These are phyloP conservation scores for Eucalyptus dawsonii DNA, from an alignment of 345 rosid genomes.

Conservation along the genomic window DNA sequence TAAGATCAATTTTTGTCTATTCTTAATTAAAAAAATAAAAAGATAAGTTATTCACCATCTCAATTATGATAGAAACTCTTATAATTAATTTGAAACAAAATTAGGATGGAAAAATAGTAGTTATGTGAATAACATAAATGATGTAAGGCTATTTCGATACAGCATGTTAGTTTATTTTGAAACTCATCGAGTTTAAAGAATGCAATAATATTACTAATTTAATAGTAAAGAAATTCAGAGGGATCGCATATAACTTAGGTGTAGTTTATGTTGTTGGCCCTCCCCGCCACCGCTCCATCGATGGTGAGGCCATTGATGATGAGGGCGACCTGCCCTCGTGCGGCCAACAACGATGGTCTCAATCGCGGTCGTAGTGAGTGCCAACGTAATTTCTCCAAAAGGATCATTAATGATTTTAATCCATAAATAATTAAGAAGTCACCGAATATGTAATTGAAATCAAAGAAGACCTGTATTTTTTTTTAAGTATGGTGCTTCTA, in stretches of 20 bases:
- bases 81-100: background rate
- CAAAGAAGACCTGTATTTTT: background rate
- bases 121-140: background rate
- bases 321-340: background rate
- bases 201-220: background rate
- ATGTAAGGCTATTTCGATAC: background rate
- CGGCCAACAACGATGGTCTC: background rate
- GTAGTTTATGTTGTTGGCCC: background rate
- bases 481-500: no score
- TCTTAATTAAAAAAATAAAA: background rate
- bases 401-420: background rate
- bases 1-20: background rate
- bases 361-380: background rate
- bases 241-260: background rate
- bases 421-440: background rate
- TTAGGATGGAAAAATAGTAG: background rate
- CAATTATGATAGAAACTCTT: background rate
- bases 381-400: background rate
- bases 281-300: background rate
- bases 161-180: background rate
- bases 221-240: background rate
- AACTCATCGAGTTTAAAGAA: background rate
- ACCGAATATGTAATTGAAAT: background rate
- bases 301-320: background rate
- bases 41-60: background rate